phyloP scores from a whole-genome alignment of 495 filamentous ascomycete genomes.

The Talaromyces nanjingensis region DNA sequence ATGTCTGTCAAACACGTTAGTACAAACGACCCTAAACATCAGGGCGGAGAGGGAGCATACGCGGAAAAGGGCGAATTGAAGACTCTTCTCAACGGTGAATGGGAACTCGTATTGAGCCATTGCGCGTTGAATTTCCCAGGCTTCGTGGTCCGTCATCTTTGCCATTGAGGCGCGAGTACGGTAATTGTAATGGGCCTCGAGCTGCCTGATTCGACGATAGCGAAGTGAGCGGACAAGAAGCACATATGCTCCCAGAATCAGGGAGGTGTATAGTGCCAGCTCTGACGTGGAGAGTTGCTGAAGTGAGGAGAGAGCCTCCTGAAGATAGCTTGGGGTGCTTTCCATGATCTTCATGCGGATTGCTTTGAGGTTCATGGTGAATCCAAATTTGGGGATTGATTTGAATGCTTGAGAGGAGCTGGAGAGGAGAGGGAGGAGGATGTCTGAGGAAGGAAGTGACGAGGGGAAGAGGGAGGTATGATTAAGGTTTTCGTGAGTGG shows the following conservation, averaged over 20 bases:
- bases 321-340: neutral
- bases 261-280: neutral
- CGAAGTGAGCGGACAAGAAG: slow-evolving; percentile 31
- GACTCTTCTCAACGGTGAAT: slow-evolving; percentile 42
- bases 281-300: neutral
- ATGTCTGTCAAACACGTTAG: slow-evolving; percentile 41
- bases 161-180: slow-evolving; percentile 46
- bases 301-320: neutral
- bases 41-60: neutral
- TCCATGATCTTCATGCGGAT: neutral
- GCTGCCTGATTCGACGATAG: slow-evolving; percentile 34
- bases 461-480: neutral
- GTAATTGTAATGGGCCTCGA: slow-evolving; percentile 43
- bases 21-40: slow-evolving; percentile 6
- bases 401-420: neutral
- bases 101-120: slow-evolving; percentile 51
- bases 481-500: neutral
- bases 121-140: slow-evolving; percentile 46
- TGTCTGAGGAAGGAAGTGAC: neutral
- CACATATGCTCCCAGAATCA: neutral
- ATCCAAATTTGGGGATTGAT: neutral
- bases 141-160: slow-evolving; percentile 57
- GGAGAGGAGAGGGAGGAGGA: neutral
- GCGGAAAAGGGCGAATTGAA: slow-evolving; percentile 59
- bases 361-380: neutral